These are phyloP conservation scores for Spiraea crenata DNA, from an alignment of 331 rosid genomes.

Conservation along the genomic window DNA sequence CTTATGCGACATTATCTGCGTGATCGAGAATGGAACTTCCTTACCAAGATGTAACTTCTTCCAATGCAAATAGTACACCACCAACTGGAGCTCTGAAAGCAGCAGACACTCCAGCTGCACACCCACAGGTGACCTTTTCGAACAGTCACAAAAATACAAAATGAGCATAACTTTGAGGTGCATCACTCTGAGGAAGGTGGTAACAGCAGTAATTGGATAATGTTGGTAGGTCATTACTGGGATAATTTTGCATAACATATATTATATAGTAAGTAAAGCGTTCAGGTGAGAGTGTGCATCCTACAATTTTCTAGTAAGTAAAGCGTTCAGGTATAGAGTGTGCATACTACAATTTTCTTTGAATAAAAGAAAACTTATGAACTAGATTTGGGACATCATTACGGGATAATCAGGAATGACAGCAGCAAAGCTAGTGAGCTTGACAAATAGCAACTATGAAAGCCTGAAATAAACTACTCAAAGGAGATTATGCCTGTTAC, in stretches of 20 bases:
- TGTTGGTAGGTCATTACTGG: not conserved
- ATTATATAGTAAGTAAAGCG: not conserved
- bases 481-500: not conserved
- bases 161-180: slow-evolving; percentile 17
- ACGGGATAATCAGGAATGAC: not conserved
- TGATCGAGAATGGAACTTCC: slow-evolving; percentile 21
- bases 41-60: slow-evolving; percentile 98
- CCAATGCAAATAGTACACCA: slow-evolving; percentile 93
- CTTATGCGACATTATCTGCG: slow-evolving; percentile 1
- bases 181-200: not conserved
- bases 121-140: slow-evolving; percentile 95
- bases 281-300: not conserved
- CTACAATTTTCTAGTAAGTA: not conserved
- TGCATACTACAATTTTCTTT: not conserved
- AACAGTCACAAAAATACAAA: slow-evolving; percentile 32
- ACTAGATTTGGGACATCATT: not conserved
- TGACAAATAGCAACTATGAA: not conserved
- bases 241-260: not conserved
- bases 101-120: slow-evolving; percentile 99
- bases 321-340: not conserved
- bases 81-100: slow-evolving; percentile 99
- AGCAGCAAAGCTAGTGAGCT: not conserved
- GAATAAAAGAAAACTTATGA: not conserved
- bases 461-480: not conserved
- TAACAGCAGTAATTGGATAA: not conserved